These are phyloP conservation scores for Hippophae rhamnoides DNA, from an alignment of 306 rosid genomes.

Conservation along the genomic window DNA sequence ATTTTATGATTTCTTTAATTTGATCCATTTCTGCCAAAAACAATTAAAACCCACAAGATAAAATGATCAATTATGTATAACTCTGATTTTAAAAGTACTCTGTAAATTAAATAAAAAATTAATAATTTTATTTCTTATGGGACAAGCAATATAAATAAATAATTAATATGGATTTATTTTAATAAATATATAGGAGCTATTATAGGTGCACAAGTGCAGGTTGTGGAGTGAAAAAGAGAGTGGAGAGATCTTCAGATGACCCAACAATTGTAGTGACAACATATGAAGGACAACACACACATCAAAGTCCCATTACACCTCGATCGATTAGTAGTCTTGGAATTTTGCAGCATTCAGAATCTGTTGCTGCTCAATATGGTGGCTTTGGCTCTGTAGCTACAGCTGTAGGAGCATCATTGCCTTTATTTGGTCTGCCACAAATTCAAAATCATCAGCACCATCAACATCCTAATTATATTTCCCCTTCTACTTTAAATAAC, in stretches of 20 bases:
- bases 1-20: background rate
- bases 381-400: slow-evolving; percentile 13
- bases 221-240: slow-evolving; percentile 87
- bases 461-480: slow-evolving; percentile 23
- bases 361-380: background rate
- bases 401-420: slow-evolving; percentile 10
- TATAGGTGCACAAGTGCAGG: slow-evolving; percentile 72
- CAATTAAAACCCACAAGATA: no score
- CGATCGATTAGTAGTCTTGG: slow-evolving; percentile 33
- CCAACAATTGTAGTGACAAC: slow-evolving; percentile 62
- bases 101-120: no score
- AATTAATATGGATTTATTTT: no score
- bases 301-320: slow-evolving; percentile 44
- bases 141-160: slow-evolving; percentile 3
- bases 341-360: slow-evolving; percentile 19
- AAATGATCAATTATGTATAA: no score
- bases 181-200: slow-evolving; percentile 49
- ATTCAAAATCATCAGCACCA: slow-evolving; percentile 8
- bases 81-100: no score
- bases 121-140: slow-evolving; percentile 4
- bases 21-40: no score
- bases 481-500: slow-evolving; percentile 27
- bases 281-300: slow-evolving; percentile 90
- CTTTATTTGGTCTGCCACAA: background rate
- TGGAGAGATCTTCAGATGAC: slow-evolving; percentile 66